Conservation (phyloP, 2,329 filamentous ascomycete species). For the Penicillium sp. region DNA sequence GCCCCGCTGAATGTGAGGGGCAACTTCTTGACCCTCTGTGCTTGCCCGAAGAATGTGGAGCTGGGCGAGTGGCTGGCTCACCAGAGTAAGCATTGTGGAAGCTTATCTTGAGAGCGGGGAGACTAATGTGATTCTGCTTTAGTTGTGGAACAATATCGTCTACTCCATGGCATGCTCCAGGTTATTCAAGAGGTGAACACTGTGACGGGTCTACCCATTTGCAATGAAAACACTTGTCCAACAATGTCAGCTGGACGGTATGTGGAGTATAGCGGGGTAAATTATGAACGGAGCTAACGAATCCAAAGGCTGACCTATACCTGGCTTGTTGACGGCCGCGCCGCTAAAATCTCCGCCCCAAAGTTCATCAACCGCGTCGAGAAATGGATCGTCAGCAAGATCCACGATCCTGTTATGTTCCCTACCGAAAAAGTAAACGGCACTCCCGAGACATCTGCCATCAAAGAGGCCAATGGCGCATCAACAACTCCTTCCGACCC, state of each 20-base stretch:
- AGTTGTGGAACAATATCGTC: slow-evolving; percentile 92
- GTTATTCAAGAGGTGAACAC: slow-evolving; percentile 84
- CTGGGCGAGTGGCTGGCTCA: slow-evolving; percentile 94
- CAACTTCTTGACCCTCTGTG: slow-evolving; percentile 94
- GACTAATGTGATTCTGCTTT: slow-evolving; percentile 16
- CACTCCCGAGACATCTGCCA: slow-evolving; percentile 54
- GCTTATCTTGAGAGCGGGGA: neutral
- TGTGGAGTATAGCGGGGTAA: slow-evolving; percentile 44
- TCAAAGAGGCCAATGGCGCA: slow-evolving; percentile 48
- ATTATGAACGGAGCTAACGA: slow-evolving; percentile 16
- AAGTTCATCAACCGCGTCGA: slow-evolving; percentile 96
- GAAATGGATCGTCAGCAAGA: slow-evolving; percentile 95
- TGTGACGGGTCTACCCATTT: slow-evolving; percentile 69
- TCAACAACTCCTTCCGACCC: slow-evolving; percentile 28
- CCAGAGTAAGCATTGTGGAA: slow-evolving; percentile 63
- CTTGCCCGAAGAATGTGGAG: slow-evolving; percentile 88
- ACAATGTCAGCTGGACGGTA: slow-evolving; percentile 93
- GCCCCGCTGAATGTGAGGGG: slow-evolving; percentile 90
- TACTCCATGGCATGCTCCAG: slow-evolving; percentile 83
- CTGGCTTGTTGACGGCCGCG: slow-evolving; percentile 85
- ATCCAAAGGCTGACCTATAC: slow-evolving; percentile 79
- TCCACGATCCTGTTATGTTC: slow-evolving; percentile 85
- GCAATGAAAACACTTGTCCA: slow-evolving; percentile 78
- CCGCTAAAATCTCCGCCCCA: slow-evolving; percentile 85
- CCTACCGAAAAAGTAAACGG: slow-evolving; percentile 75